These are phyloP conservation scores for Candida caryicola DNA, from an alignment of 805 yeast species.

Conservation along the genomic window DNA sequence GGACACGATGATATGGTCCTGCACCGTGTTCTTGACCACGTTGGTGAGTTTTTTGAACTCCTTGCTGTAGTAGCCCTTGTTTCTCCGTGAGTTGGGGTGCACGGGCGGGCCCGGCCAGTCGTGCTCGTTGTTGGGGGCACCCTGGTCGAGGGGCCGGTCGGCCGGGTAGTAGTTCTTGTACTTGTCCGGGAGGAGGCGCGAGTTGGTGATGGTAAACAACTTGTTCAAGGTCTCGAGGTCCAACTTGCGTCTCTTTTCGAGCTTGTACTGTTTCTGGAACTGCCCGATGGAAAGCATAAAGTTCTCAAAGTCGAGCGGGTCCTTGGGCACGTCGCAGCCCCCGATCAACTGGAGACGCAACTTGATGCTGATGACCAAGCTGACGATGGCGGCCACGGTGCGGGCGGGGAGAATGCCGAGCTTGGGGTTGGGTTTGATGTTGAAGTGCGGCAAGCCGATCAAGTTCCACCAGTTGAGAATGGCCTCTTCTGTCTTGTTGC, in stretches of 20 bases:
- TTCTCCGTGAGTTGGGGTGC: conserved; percentile 15
- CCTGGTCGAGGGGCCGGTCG: conserved; percentile 2
- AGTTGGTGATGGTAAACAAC: conserved; percentile 35
- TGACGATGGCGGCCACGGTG: conserved; percentile 76
- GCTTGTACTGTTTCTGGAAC: conserved; percentile 70
- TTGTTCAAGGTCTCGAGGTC: conserved; percentile 53
- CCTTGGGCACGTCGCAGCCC: conserved; percentile 63
- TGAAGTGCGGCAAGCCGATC: conserved; percentile 55
- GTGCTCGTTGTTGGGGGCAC: not conserved
- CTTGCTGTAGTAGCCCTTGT: conserved; percentile 35
- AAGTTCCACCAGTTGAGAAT: conserved; percentile 78
- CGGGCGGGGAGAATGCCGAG: conserved; percentile 60
- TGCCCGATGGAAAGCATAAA: conserved; percentile 66
- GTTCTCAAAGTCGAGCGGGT: conserved; percentile 74
- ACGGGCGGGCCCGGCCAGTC: not conserved
- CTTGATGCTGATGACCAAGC: conserved; percentile 70
- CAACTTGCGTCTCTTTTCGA: conserved; percentile 50
- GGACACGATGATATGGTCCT: conserved; percentile 44
- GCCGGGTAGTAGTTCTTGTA: conserved; percentile 5
- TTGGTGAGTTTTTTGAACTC: conserved; percentile 53
- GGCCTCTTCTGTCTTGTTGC: conserved; percentile 73
- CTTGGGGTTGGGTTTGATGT: conserved; percentile 40
- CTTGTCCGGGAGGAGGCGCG: conserved; percentile 26
- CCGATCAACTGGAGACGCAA: conserved; percentile 47
- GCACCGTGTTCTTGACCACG: conserved; percentile 71